phyloP scores from a whole-genome alignment of 495 filamentous ascomycete genomes.

The Niebla homalea region DNA sequence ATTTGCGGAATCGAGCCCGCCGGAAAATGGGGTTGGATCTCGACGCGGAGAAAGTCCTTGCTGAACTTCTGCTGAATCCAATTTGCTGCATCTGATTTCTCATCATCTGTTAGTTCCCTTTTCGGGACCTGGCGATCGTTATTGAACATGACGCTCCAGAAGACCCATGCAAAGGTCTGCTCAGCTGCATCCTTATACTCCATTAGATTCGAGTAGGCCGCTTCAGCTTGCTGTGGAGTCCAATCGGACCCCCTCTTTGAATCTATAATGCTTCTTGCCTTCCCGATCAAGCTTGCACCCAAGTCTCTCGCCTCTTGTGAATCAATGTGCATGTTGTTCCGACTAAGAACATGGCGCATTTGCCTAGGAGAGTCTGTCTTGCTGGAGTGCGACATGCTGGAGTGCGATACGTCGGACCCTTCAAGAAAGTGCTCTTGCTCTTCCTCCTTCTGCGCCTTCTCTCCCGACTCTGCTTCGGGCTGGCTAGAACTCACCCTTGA shows the following conservation, averaged over 20 bases:
- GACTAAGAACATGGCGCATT: neutral
- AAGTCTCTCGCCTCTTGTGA: neutral
- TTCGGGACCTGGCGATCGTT: neutral
- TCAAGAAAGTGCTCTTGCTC: no score
- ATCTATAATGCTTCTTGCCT: neutral
- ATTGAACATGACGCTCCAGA: neutral
- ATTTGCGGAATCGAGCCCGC: neutral
- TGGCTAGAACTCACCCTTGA: no score
- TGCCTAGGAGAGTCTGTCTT: neutral
- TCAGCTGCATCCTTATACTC: neutral
- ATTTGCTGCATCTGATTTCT: neutral
- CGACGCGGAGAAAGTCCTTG: neutral
- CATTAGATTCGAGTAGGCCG: neutral
- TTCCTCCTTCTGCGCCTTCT: no score
- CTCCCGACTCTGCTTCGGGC: no score
- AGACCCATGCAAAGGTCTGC: neutral
- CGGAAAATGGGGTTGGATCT: neutral
- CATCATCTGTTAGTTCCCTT: no score
- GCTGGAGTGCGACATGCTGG: no score
- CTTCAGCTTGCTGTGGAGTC: neutral
- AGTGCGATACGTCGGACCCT: no score
- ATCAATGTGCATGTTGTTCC: neutral
- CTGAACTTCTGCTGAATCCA: no score
- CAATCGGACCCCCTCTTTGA: neutral
- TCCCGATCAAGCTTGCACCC: neutral